Percentiles rank a stretch among this genome's conserved stretches.
Evolutionary conservation across 179 eudicot genomes (phyloP).

Genomic region (Vitellaria paradoxa): DNA sequence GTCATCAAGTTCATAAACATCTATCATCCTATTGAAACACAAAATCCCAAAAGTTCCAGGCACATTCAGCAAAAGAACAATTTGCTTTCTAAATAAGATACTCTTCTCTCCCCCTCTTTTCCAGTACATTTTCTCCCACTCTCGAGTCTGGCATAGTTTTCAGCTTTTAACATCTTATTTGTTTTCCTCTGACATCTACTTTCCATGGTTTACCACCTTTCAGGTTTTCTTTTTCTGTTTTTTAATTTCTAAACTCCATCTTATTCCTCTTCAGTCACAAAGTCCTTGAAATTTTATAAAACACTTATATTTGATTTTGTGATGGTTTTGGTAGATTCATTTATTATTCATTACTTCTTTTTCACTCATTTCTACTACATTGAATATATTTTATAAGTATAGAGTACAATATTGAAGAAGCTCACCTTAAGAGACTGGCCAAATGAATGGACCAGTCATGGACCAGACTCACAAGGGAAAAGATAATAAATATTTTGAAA

Average conservation of each 20-base stretch:
- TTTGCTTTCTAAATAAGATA: background rate
- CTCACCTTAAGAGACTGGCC: too few relatives aligned
- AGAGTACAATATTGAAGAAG: too few relatives aligned
- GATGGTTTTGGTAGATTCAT: background rate
- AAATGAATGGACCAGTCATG: background rate
- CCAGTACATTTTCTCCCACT: background rate
- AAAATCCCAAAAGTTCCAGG: background rate
- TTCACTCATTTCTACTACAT: background rate
- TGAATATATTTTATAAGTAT: background rate
- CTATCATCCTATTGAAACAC: background rate
- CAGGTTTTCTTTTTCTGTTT: background rate
- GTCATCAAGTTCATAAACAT: background rate
- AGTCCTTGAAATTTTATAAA: background rate
- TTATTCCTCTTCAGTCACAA: background rate
- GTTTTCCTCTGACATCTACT: background rate
- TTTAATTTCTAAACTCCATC: background rate
- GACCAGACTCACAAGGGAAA: background rate
- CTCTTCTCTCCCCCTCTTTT: background rate
- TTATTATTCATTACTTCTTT: background rate
- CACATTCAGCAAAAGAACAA: background rate
- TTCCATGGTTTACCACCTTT: background rate
- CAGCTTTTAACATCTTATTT: background rate
- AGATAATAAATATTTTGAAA: too few relatives aligned
- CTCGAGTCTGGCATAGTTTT: background rate
- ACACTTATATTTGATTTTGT: background rate